These are phyloP conservation scores for Ustilago cynodontis DNA, from an alignment of 1,284 basidiomycete genomes.

Conservation along the genomic window DNA sequence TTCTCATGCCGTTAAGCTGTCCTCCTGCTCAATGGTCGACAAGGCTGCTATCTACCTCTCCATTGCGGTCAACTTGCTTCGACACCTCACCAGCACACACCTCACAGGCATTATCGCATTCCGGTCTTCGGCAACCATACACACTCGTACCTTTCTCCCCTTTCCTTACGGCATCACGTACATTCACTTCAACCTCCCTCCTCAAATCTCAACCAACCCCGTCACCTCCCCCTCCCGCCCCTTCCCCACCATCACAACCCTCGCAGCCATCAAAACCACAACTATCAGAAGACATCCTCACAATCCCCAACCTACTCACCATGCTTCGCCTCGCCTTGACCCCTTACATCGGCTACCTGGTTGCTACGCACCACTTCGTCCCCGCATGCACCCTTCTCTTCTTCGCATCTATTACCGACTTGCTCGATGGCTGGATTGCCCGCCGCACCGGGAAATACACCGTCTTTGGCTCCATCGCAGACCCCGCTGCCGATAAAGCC, in stretches of 20 bases:
- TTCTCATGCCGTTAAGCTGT: not conserved
- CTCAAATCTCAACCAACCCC: slow-evolving; percentile 72
- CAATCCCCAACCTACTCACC: slow-evolving; percentile 91
- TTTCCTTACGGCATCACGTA: no score
- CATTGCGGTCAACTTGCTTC: not conserved
- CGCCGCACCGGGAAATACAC: slow-evolving; percentile 79
- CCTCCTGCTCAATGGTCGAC: not conserved
- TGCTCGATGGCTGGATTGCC: slow-evolving; percentile 91
- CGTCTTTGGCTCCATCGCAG: slow-evolving; percentile 92
- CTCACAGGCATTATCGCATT: not conserved
- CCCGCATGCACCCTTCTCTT: slow-evolving; percentile 84
- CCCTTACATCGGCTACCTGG: slow-evolving; percentile 90
- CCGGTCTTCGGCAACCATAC: not conserved
- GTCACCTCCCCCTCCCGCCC: slow-evolving; percentile 64
- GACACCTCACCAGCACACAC: not conserved
- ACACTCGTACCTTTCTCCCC: not conserved
- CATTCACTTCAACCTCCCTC: not conserved
- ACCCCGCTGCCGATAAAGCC: slow-evolving; percentile 96
- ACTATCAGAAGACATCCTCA: slow-evolving; percentile 89
- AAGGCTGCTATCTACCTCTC: not conserved
- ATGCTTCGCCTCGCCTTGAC: slow-evolving; percentile 86
- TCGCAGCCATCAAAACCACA: not conserved
- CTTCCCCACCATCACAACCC: not conserved
- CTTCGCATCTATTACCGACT: slow-evolving; percentile 89
- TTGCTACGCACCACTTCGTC: slow-evolving; percentile 84